Base-by-base conservation (phyloP, 2,329 filamentous ascomycete species). In the Chaetomiaceae sp. region DNA sequence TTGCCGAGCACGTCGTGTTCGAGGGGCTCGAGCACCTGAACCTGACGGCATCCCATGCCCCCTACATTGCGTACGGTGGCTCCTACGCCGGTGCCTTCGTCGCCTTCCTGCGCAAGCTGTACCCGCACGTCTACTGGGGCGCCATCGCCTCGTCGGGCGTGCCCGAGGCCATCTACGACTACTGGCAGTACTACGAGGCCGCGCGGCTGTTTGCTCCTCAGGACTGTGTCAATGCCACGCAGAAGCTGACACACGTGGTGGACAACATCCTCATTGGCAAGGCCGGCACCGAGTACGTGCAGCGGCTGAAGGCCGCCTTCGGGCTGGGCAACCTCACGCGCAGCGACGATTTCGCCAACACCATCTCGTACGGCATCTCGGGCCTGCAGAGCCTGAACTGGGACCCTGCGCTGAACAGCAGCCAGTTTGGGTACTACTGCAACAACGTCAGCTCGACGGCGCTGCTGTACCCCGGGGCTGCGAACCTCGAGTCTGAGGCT, bases 21-120 rank as follows among this genome's bases (percentile, higher is more conserved):
- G 75, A 81, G 0, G 88, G 88, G 0, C 70, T 91, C 5, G 84
- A 88, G 64, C 70, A 88, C 57, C 64, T 79, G 22, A 78, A 90
- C 58, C 70, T 94, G 34, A 89, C 81, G 0, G 80, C 88, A 0
- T 72, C 80, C 0, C 76, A 74, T 3, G 83, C 82, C 0, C 81
- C 89, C 0, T 94, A 85, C 71, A 85, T 95, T 54, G 82, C 83
- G 0, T 95, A 95, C 57, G 90, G 90, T 1, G 89, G 89, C 1
- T 91, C 87, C 0, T 95, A 95, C 64, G 88, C 89, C 0, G 90
- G 90, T 2, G 85, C 84, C 0, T 87, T 91, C 60, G 87, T 84
- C 9, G 88, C 90, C 0, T 86, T 95, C 61, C 69, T 90, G 34
- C 83, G 89, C 29, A 84, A 87, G 54, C 66, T 85, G 15, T 95